A percentile compares a stretch with the other conserved stretches of the same genome.
Conservation (phyloP, 2,329 filamentous ascomycete species). For the Pyrenophora teres region DNA sequence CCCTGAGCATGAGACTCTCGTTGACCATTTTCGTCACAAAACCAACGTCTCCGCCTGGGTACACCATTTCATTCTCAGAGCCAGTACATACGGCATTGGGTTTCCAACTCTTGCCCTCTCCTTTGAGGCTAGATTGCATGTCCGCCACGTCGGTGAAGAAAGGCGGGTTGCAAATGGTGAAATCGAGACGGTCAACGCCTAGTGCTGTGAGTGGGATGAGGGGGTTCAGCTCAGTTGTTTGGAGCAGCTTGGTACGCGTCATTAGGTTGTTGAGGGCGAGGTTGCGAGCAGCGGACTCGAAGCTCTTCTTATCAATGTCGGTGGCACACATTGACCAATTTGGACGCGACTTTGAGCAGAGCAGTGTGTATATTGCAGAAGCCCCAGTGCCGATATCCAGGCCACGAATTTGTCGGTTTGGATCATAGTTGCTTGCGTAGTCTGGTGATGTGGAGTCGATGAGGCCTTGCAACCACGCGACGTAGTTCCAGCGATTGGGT, state of each 20-base stretch:
- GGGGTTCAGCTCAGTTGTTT: conserved; percentile 55
- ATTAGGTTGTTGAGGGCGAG: conserved; percentile 68
- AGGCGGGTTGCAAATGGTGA: conserved; percentile 92
- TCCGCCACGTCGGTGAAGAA: conserved; percentile 82
- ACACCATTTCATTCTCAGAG: conserved; percentile 83
- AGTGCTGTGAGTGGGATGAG: conserved; percentile 69
- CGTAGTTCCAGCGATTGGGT: conserved; percentile 76
- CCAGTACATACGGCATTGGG: conserved; percentile 79
- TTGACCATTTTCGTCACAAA: conserved; percentile 74
- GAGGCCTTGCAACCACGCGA: conserved; percentile 83
- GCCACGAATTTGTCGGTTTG: conserved; percentile 64
- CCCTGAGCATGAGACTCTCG: conserved; percentile 66
- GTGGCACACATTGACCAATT: conserved; percentile 62
- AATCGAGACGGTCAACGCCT: conserved; percentile 66
- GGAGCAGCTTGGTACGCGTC: conserved; percentile 66
- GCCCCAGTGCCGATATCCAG: conserved; percentile 90
- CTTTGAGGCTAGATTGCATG: conserved; percentile 62
- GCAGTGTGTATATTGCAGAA: conserved; percentile 86
- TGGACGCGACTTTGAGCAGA: conserved; percentile 71
- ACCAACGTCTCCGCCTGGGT: conserved; percentile 72
- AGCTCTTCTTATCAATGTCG: conserved; percentile 76
- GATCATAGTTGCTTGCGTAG: conserved; percentile 53
- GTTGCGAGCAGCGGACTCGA: conserved; percentile 70
- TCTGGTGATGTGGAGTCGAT: conserved; percentile 68
- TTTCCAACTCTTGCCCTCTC: conserved; percentile 66